Base-by-base conservation (phyloP, 2,329 filamentous ascomycete species). In the Cylindrodendrum hubeiense region DNA sequence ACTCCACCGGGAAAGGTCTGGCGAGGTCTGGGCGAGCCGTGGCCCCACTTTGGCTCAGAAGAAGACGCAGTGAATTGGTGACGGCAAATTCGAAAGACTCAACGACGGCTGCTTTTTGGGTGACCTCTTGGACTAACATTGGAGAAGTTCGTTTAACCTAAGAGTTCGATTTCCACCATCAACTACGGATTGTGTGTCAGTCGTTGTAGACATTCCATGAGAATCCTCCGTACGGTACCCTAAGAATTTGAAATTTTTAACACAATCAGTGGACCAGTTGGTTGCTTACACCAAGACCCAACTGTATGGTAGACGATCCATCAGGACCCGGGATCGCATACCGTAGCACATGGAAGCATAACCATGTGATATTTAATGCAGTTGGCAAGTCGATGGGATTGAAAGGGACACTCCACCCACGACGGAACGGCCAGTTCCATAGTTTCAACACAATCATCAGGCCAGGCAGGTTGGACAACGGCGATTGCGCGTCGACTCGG, bases 1-100 rank as follows among this genome's bases (percentile, higher is more conserved):
- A 30, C 50, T 47, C 50, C 41, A 54, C 49, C 28, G n/a, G 41
- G 49, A 34, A 47, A 19, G 24, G 24, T 51, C 55, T 50, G 44
- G 46, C 55, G 54, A 57, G 43, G 24, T 10, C 19, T 37, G 34
- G 34, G 34, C 34, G 12, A 28, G 22, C 22, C 46, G 15, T 39
- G 17, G 24, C 37, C 50, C 33, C 33, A 24, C 44, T 47, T 28
- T 47, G 15, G 44, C 15, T 9, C 7, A n/a, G 17, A 30, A 30
- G 39, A 22, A 9, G n/a, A 1, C 19, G n/a, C 21, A 22, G 41
- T 4, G 39, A 44, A 22, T 24, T 19, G 44, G 22, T 17, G 17
- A 39, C n/a, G 37, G 15, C 37, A 19, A 17, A 19, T 39, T 39
- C 15, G 37, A 17, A 39, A 39, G 15, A 39, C 15, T 39, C 15